phyloP scores from a whole-genome alignment of 164 flowering plant species.

The Cinnamomum micranthum region DNA sequence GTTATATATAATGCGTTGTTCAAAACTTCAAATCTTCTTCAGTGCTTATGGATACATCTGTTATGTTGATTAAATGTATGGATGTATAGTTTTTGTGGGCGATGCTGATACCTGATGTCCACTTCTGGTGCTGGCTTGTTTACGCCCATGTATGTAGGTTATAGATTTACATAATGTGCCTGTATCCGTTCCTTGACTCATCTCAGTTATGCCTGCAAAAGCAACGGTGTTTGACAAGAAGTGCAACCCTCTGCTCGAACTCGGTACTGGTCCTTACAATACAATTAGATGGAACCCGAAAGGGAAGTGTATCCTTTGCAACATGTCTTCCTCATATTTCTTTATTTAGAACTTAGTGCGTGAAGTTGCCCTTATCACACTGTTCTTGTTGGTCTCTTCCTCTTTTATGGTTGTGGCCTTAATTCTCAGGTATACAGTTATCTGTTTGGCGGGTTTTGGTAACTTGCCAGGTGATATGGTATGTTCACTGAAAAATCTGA shows the following conservation, averaged over 20 bases:
- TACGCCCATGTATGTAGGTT: not conserved
- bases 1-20: too few relatives aligned
- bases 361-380: not conserved
- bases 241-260: constrained; percentile 87
- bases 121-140: not conserved
- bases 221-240: constrained; percentile 90
- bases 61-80: too few relatives aligned
- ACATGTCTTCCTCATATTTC: not conserved
- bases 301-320: constrained; percentile 92
- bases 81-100: not conserved
- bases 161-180: not conserved
- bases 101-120: not conserved
- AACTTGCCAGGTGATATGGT: constrained; percentile 99
- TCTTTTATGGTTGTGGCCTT: constrained; percentile 40
- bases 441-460: constrained; percentile 97
- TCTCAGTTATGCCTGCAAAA: constrained; percentile 89
- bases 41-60: too few relatives aligned
- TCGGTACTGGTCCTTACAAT: constrained; percentile 91
- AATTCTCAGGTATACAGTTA: constrained; percentile 45
- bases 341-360: not conserved
- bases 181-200: constrained; percentile 39
- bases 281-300: constrained; percentile 96
- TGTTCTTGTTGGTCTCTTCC: not conserved
- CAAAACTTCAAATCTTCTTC: too few relatives aligned
- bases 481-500: constrained; percentile 17